Evolutionary conservation across 1,284 basidiomycete genomes (phyloP), one percentile per base, ranked within the genome.

Genomic region (Sparassis latifolia): DNA sequence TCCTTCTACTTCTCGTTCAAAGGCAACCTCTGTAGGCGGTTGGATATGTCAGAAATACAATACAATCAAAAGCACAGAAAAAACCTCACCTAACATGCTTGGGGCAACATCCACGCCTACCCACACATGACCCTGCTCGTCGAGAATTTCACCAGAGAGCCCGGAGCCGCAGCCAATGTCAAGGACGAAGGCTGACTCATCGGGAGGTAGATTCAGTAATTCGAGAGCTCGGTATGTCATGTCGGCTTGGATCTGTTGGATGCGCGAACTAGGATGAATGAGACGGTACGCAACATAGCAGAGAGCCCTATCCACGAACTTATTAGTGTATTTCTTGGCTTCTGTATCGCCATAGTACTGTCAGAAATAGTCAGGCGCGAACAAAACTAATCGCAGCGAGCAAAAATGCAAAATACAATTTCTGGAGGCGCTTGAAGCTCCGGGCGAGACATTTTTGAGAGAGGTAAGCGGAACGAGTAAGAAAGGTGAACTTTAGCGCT

Each of bases 101-200:
- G 97, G 96, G 0, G 94, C 87, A 54, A 99, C 89, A 67, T 99
- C 97, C 10, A 95, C 84, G 3, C 97, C 97, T 5, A 92, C 80
- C 97, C 97, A 99, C 42, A 86, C 71, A 66, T 99, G 87, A 0
- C 97, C 96, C 60, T 93, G 84, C 61, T 97, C 93, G 52, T 95
- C 93, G 45, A 99, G 74, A 58, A 99, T 93, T 69, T 99, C 96
- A 3, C 97, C 97, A 30, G 90, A 94, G n/a, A 99, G 70, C 2
- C 97, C 97, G n/a, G 90, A 94, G 4, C 97, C 97, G 64, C 96
- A 99, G 1, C 97, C 97, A 54, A 99, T 95, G 67, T 99, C 97
- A 38, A 99, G 82, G 9, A 99, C 71, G 62, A 91, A 90, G 0
- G 86, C 84, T 1, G 92, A 80, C 55, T 91, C 75, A 45, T 82